Evolutionary conservation across 2,329 filamentous ascomycete genomes (phyloP).

Genomic region (Fusarium armeniacum): DNA sequence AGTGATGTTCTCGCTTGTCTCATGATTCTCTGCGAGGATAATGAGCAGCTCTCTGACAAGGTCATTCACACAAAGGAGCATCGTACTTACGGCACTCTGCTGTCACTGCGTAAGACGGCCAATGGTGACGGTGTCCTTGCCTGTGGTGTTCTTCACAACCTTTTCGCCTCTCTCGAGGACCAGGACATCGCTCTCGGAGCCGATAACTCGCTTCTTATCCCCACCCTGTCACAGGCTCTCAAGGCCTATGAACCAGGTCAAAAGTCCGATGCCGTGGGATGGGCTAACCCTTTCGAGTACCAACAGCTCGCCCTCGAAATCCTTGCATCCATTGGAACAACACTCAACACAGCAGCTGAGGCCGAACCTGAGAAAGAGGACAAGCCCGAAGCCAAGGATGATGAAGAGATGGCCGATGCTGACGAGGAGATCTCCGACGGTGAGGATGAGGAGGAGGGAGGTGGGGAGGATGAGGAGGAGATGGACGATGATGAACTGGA

Average conservation of each 20-base stretch:
- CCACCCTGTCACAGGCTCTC: slow-evolving; percentile 55
- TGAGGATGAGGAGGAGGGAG: slow-evolving; percentile 55
- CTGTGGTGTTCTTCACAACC: slow-evolving; percentile 73
- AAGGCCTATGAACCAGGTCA: slow-evolving; percentile 48
- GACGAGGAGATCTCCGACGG: slow-evolving; percentile 56
- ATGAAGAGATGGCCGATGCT: slow-evolving; percentile 57
- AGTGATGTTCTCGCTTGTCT: slow-evolving; percentile 68
- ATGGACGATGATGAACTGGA: slow-evolving; percentile 71
- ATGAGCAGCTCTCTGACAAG: slow-evolving; percentile 64
- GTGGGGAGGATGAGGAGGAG: slow-evolving; percentile 63
- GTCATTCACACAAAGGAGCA: slow-evolving; percentile 65
- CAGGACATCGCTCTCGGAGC: slow-evolving; percentile 48
- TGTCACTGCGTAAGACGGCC: slow-evolving; percentile 62
- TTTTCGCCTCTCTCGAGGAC: slow-evolving; percentile 63
- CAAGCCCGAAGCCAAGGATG: slow-evolving; percentile 58
- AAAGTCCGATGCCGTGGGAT: slow-evolving; percentile 54
- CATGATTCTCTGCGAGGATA: slow-evolving; percentile 72
- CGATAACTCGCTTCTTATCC: slow-evolving; percentile 55
- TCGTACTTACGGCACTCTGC: slow-evolving; percentile 64
- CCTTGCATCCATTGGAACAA: slow-evolving; percentile 74
- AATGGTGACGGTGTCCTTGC: slow-evolving; percentile 67
- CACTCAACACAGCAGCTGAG: slow-evolving; percentile 66
- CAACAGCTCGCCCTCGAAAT: slow-evolving; percentile 71
- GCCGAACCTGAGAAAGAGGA: slow-evolving; percentile 53
- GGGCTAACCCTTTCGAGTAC: slow-evolving; percentile 61